These are phyloP conservation scores for Hypomyces rosellus DNA, from an alignment of 2,329 filamentous ascomycete genomes.

Conservation along the genomic window DNA sequence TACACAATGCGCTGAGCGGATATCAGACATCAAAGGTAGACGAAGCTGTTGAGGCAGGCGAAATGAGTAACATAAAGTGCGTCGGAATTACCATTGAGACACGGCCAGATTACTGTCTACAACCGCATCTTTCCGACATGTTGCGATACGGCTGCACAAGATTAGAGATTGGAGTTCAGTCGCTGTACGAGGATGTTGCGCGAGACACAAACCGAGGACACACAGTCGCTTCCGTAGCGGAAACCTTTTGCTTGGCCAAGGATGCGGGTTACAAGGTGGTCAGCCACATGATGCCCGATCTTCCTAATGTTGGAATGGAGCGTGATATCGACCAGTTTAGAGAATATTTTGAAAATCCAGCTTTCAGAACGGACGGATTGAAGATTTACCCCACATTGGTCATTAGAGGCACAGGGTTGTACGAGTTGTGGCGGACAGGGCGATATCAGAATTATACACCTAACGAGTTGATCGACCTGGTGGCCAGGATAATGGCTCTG, in stretches of 20 bases:
- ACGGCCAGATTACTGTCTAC: slow-evolving; percentile 90
- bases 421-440: slow-evolving; percentile 95
- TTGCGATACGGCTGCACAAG: slow-evolving; percentile 95
- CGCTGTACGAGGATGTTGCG: slow-evolving; percentile 96
- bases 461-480: slow-evolving; percentile 90
- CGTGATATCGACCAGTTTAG: slow-evolving; percentile 93
- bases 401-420: slow-evolving; percentile 90
- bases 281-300: slow-evolving; percentile 98
- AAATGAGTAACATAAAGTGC: slow-evolving; percentile 96
- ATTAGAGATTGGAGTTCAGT: slow-evolving; percentile 92
- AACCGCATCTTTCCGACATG: slow-evolving; percentile 94
- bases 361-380: slow-evolving; percentile 89
- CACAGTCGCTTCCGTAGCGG: slow-evolving; percentile 88
- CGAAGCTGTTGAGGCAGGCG: slow-evolving; percentile 86
- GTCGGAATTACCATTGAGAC: slow-evolving; percentile 99
- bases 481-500: slow-evolving; percentile 90
- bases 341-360: slow-evolving; percentile 96
- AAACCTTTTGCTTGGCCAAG: slow-evolving; percentile 96
- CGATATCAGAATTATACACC: slow-evolving; percentile 98
- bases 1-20: slow-evolving; percentile 94
- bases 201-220: slow-evolving; percentile 95
- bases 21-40: slow-evolving; percentile 94
- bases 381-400: slow-evolving; percentile 98
- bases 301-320: slow-evolving; percentile 98
- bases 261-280: slow-evolving; percentile 99